Evolutionary conservation across 192 early-diverging fungal genomes (phyloP), one percentile per base, ranked within the genome.

Genomic region (Rhizoclosmatium sp.): DNA sequence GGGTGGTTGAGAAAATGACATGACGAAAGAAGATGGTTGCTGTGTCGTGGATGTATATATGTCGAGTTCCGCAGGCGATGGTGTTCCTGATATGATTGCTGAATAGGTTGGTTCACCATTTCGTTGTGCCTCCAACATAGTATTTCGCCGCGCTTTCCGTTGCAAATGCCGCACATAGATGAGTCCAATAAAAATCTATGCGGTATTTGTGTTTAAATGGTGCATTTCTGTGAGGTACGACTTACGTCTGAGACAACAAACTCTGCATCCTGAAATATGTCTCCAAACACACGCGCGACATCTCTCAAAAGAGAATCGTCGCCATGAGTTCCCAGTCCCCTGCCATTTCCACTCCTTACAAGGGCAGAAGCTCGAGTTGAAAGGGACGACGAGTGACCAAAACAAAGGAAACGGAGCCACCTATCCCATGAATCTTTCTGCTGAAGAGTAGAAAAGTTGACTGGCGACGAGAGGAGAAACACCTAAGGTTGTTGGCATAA

Each of bases 201-300:
- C 31, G 31, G 31, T 31, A 31, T 31, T 31, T 31, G 31, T 31
- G 31, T 31, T 70, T 3, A 70, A 70, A 70, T 44, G n/a, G 42
- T 14, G 44, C 39, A 47, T 2, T 39, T 4, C 40, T 16, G 21
- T 48, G 10, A 41, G 12, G 56, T 21, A n/a, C 65, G 5, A 65
- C 65, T 56, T 59, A 79, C 78, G 71, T 87, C 85, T 40, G 73
- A 78, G 2, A 82, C 78, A 3, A 84, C 85, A 12, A 73, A 79
- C 12, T 82, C 76, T 19, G 78, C 83, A 60, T 87, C 85, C 47
- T 75, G 44, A 19, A 87, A 79, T 44, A 87, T 75, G 19, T 87
- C 82, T 9, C 81, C 85, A 77, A 87, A 82, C n/a, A 82, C 69
- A 59, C 80, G 65, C 4, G 85, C 85, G n/a, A 86, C 82, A 68